A percentile compares a stretch with the other conserved stretches of the same genome.
These are phyloP conservation scores for Hypomyces rosellus DNA, from an alignment of 2,329 filamentous ascomycete species.

Conservation along the genomic window DNA sequence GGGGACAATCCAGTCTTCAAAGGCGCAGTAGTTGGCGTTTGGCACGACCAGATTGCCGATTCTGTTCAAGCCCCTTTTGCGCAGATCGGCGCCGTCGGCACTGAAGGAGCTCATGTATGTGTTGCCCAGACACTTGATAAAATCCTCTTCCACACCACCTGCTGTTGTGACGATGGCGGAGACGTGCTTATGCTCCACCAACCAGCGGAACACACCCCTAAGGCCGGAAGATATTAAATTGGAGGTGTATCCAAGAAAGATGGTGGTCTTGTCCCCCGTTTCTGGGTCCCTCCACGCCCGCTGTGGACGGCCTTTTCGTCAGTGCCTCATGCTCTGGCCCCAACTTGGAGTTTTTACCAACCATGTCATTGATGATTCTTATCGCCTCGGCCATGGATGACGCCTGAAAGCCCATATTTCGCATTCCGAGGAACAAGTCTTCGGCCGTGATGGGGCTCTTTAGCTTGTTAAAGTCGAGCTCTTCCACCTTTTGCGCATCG, in stretches of 20 bases:
- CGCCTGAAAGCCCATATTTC: conserved; percentile 70
- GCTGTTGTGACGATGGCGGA: conserved; percentile 93
- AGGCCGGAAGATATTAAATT: conserved; percentile 96
- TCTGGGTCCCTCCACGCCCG: conserved; percentile 76
- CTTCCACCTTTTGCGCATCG: conserved; percentile 73
- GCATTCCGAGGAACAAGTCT: conserved; percentile 76
- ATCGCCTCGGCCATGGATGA: conserved; percentile 77
- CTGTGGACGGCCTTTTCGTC: conserved; percentile 28
- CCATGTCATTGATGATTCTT: conserved; percentile 93
- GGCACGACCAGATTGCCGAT: conserved; percentile 95
- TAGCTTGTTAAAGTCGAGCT: conserved; percentile 86
- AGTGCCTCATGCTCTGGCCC: background rate
- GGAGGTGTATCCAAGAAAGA: conserved; percentile 95
- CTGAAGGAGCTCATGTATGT: conserved; percentile 90
- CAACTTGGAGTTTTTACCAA: conserved; percentile 33
- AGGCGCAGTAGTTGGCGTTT: conserved; percentile 91
- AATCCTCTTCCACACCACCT: conserved; percentile 91
- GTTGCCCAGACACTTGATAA: conserved; percentile 94
- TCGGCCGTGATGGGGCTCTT: conserved; percentile 74
- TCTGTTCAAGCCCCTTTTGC: conserved; percentile 82
- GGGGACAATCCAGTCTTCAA: conserved; percentile 95
- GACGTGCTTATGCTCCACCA: conserved; percentile 88
- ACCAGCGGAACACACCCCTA: conserved; percentile 82
- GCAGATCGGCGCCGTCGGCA: conserved; percentile 68
- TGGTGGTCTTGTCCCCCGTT: conserved; percentile 73